phyloP scores from a whole-genome alignment of 1,284 basidiomycete genomes.

The Ceratobasidium sp. region DNA sequence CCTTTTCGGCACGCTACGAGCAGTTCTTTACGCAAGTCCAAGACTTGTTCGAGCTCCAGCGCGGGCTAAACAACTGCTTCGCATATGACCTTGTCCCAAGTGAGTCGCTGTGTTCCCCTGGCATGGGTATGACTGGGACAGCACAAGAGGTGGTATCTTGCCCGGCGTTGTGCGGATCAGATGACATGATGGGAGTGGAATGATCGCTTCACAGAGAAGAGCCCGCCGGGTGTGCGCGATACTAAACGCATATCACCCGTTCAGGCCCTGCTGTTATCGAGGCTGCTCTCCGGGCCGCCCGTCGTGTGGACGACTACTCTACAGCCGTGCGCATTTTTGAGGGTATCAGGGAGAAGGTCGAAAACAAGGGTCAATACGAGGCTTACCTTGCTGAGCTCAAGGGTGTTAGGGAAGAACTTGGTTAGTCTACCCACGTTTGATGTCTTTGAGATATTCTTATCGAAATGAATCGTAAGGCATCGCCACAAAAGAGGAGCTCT shows the following conservation, averaged over 20 bases:
- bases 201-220: background rate
- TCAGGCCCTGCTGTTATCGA: conserved; percentile 84
- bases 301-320: conserved; percentile 95
- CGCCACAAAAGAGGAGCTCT: conserved; percentile 62
- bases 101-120: conserved; percentile 8
- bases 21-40: conserved; percentile 92
- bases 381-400: conserved; percentile 90
- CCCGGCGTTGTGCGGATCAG: background rate
- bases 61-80: conserved; percentile 99
- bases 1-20: conserved; percentile 93
- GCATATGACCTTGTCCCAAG: conserved; percentile 95
- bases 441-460: background rate
- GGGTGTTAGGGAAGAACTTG: conserved; percentile 86
- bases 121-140: background rate
- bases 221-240: background rate
- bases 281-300: conserved; percentile 87
- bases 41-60: conserved; percentile 97
- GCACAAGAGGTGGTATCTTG: background rate
- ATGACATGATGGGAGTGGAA: background rate
- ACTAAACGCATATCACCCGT: background rate
- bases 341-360: conserved; percentile 92
- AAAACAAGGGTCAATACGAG: conserved; percentile 94
- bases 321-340: conserved; percentile 97
- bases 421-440: conserved; percentile 62
- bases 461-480: conserved; percentile 54